phyloP scores from a whole-genome alignment of 176 grass and related monocot genomes.

The Oryza glumipatula region DNA sequence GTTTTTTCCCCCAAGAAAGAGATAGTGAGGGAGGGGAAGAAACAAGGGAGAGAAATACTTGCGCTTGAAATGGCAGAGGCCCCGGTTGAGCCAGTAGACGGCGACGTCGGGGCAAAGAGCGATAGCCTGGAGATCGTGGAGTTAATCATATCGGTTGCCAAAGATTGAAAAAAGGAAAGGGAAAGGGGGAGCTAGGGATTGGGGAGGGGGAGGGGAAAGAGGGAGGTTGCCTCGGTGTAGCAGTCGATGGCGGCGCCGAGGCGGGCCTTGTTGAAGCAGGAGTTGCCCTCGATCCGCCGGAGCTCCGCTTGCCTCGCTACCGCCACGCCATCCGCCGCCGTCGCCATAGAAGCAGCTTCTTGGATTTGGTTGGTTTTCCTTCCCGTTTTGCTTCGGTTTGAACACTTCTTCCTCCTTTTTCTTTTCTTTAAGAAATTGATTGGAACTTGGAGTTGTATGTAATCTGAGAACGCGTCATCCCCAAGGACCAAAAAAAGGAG shows the following conservation, averaged over 20 bases:
- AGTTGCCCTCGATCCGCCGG: conserved; percentile 76
- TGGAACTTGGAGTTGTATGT: too few relatives aligned
- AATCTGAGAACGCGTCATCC: too few relatives aligned
- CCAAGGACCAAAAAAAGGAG: too few relatives aligned
- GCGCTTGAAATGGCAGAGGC: conserved; percentile 64
- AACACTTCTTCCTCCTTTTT: too few relatives aligned
- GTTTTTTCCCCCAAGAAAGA: neutral
- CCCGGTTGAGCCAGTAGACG: conserved; percentile 84
- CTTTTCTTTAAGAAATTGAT: too few relatives aligned
- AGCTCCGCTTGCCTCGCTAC: conserved; percentile 65
- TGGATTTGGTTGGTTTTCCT: too few relatives aligned
- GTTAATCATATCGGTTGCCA: too few relatives aligned
- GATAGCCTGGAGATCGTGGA: conserved; percentile 60
- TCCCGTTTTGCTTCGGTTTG: too few relatives aligned
- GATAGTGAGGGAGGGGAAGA: neutral
- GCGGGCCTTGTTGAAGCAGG: conserved; percentile 73
- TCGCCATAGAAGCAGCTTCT: neutral
- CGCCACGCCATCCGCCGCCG: conserved; percentile 48
- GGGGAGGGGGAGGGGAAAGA: neutral
- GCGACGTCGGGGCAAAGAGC: conserved; percentile 74
- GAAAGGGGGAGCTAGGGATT: neutral
- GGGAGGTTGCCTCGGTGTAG: conserved; percentile 76
- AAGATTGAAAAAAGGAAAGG: neutral
- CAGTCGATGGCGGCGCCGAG: conserved; percentile 90
- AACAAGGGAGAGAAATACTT: conserved; percentile 44